These are phyloP conservation scores for Pseudogymnoascus verrucosus DNA, from an alignment of 2,329 filamentous ascomycete species.

Conservation along the genomic window DNA sequence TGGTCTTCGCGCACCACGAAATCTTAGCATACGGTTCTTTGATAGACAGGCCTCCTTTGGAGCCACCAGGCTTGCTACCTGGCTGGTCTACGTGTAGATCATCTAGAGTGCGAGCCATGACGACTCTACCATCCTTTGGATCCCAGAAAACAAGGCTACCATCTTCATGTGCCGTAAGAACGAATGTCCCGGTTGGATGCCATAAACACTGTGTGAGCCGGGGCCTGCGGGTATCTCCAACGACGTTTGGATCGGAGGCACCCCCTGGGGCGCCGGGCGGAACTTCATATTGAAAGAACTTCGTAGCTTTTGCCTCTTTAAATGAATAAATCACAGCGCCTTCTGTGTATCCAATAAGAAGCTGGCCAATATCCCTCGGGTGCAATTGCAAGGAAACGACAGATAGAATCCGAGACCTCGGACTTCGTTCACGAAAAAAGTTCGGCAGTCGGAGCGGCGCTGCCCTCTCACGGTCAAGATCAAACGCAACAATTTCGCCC, in stretches of 20 bases:
- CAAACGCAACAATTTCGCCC: conserved; percentile 86
- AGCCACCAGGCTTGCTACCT: conserved; percentile 35
- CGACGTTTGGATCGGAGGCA: conserved; percentile 52
- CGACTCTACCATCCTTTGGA: conserved; percentile 72
- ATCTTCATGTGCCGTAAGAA: conserved; percentile 42
- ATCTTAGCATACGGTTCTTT: conserved; percentile 72
- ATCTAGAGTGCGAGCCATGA: conserved; percentile 75
- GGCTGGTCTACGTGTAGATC: conserved; percentile 67
- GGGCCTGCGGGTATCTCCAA: conserved; percentile 59
- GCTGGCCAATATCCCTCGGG: conserved; percentile 82
- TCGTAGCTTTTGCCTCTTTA: conserved; percentile 74
- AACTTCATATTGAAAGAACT: conserved; percentile 77
- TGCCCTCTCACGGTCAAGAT: conserved; percentile 72
- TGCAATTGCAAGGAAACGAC: conserved; percentile 78
- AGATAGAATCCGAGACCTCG: conserved; percentile 53
- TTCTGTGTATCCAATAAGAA: conserved; percentile 83
- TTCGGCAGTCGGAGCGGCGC: conserved; percentile 78
- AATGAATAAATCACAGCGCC: conserved; percentile 89
- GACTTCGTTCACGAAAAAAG: conserved; percentile 70
- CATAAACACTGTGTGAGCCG: conserved; percentile 76
- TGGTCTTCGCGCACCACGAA: conserved; percentile 88
- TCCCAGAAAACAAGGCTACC: conserved; percentile 93
- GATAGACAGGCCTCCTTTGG: conserved; percentile 44
- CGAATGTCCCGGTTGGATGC: conserved; percentile 67
- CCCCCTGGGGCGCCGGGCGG: conserved; percentile 74